Percentiles rank a stretch among this genome's conserved stretches.
Evolutionary conservation across 1,139 yeast genomes (phyloP).

Genomic region (Scheffersomyces cryptocercus): DNA sequence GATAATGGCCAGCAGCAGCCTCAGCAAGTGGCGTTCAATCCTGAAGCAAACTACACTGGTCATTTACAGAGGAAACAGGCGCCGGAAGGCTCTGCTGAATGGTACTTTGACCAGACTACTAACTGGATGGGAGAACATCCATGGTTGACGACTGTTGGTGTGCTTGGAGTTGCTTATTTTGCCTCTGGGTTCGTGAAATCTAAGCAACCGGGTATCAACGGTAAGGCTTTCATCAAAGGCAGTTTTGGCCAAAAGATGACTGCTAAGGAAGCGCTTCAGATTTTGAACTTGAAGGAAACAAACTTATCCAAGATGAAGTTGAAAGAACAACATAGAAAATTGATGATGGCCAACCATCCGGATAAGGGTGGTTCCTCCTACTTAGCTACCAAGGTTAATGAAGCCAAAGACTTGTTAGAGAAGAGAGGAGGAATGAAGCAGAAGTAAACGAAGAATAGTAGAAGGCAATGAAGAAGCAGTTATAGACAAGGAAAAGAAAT

Average conservation of each 20-base stretch:
- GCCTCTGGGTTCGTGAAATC: slow-evolving; percentile 71
- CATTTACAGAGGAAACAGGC: slow-evolving; percentile 45
- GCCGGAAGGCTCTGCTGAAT: slow-evolving; percentile 54
- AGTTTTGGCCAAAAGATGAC: slow-evolving; percentile 90
- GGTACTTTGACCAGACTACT: slow-evolving; percentile 66
- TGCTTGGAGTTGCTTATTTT: slow-evolving; percentile 61
- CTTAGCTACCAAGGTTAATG: slow-evolving; percentile 94
- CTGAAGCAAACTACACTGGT: slow-evolving; percentile 36
- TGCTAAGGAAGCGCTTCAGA: slow-evolving; percentile 87
- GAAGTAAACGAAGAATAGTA: slow-evolving; percentile 20
- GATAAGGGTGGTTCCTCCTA: slow-evolving; percentile 97
- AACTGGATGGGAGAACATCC: slow-evolving; percentile 78
- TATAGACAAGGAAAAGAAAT: neutral
- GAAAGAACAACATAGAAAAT: slow-evolving; percentile 86
- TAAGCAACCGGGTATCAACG: slow-evolving; percentile 70
- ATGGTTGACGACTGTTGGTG: slow-evolving; percentile 69
- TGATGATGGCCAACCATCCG: slow-evolving; percentile 93
- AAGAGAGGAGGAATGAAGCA: slow-evolving; percentile 69
- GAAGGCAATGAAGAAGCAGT: neutral
- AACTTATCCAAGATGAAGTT: slow-evolving; percentile 73
- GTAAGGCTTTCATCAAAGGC: slow-evolving; percentile 76
- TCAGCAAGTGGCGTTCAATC: slow-evolving; percentile 15
- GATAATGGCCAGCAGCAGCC: slow-evolving; percentile 29
- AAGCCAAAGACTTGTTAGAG: slow-evolving; percentile 91
- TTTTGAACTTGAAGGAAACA: slow-evolving; percentile 80